These are phyloP conservation scores for Balamuthia mandrillaris DNA, from an alignment of 208 protist genomes.

Conservation along the genomic window DNA sequence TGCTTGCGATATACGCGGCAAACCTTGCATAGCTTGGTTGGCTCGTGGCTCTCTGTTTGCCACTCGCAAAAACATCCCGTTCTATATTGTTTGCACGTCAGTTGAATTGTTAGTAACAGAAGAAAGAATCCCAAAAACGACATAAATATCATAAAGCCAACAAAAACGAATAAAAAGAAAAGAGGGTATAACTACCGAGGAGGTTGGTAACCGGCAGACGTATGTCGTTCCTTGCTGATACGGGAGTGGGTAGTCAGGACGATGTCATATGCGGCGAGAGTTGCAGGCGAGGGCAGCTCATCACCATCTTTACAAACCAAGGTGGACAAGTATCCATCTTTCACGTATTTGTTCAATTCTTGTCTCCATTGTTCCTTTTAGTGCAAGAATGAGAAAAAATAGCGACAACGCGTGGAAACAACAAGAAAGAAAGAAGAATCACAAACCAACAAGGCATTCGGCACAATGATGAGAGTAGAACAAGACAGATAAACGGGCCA, in stretches of 20 bases:
- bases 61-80: no score
- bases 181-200: no score
- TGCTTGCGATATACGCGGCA: not conserved
- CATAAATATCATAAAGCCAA: no score
- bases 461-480: constrained; percentile 14
- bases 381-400: no score
- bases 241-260: constrained; percentile 35
- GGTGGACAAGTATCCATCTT: constrained; percentile 11
- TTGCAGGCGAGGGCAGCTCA: constrained; percentile 21
- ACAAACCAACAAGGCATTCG: not conserved
- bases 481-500: constrained; percentile 16
- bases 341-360: constrained; percentile 31
- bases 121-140: no score
- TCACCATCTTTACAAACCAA: not conserved
- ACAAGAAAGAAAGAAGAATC: no score
- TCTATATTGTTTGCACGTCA: no score
- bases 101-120: no score
- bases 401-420: no score
- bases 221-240: constrained; percentile 32
- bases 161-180: no score
- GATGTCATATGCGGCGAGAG: constrained; percentile 43
- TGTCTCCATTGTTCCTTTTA: constrained; percentile 37
- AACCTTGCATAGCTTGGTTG: no score
- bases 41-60: no score
- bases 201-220: not conserved